These are phyloP conservation scores for Phytopythium litorale DNA, from an alignment of 352 stramenopile genomes.

Conservation along the genomic window DNA sequence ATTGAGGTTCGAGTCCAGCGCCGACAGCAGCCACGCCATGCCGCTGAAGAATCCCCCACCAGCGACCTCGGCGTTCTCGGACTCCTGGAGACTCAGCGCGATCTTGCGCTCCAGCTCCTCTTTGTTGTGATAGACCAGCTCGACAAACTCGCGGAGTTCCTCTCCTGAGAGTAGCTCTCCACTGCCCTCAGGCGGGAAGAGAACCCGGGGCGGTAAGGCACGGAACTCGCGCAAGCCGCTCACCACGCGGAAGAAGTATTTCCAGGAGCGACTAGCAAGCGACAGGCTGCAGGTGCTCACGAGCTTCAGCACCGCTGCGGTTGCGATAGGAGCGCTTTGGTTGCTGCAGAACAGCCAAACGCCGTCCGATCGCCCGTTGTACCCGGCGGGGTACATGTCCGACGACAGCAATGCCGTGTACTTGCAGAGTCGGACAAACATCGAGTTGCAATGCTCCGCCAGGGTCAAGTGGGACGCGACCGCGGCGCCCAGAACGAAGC, in stretches of 20 bases:
- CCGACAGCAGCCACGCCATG: constrained; percentile 66
- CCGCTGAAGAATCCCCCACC: constrained; percentile 63
- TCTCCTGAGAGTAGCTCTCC: constrained; percentile 40
- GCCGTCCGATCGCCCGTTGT: constrained; percentile 55
- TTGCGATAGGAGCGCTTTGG: constrained; percentile 60
- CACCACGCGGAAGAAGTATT: constrained; percentile 58
- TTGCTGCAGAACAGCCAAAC: constrained; percentile 63
- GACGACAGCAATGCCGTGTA: constrained; percentile 62
- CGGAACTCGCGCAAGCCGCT: constrained; percentile 60
- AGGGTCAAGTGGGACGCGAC: constrained; percentile 53
- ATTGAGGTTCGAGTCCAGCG: constrained; percentile 47
- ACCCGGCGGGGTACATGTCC: constrained; percentile 52
- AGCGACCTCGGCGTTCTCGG: constrained; percentile 13
- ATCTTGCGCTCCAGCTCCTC: constrained; percentile 47
- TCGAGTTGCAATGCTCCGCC: constrained; percentile 47
- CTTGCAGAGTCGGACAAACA: constrained; percentile 60
- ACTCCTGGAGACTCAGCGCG: constrained; percentile 30
- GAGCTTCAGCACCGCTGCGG: constrained; percentile 67
- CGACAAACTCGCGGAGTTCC: constrained; percentile 52
- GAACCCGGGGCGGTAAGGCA: constrained; percentile 42
- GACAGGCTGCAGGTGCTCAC: constrained; percentile 51
- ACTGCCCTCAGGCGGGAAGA: constrained; percentile 27
- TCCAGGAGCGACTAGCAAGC: constrained; percentile 51
- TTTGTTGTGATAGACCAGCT: constrained; percentile 56
- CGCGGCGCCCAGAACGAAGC: constrained; percentile 61